A percentile compares a stretch with the other conserved stretches of the same genome.
Conservation (phyloP, 305 asterid genomes). For the Ruellia speciosa region DNA sequence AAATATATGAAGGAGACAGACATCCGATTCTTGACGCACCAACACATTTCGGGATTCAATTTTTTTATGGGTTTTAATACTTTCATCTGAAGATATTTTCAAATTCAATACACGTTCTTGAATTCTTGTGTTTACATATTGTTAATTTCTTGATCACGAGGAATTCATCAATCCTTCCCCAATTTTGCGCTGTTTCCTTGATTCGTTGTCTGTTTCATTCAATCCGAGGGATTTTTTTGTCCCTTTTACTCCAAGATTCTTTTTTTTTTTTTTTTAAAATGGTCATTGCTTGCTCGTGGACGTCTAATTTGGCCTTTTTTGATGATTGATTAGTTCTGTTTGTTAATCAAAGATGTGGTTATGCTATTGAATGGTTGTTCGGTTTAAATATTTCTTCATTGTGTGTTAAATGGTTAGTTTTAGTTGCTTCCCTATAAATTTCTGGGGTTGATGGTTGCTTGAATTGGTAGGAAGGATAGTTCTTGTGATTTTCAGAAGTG, state of each 20-base stretch:
- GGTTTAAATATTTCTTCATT: neutral
- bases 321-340: conserved; percentile 1
- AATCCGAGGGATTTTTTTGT: conserved; percentile 9
- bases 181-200: conserved; percentile 7
- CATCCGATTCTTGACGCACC: too few species aligned
- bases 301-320: neutral
- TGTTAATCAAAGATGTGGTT: conserved; percentile 4
- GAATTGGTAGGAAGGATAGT: conserved; percentile 2
- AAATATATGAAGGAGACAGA: too few species aligned
- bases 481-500: conserved; percentile 6
- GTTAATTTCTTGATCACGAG: conserved; percentile 11
- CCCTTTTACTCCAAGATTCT: conserved; percentile 18
- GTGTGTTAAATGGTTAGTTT: neutral
- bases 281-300: neutral
- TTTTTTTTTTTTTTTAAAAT: neutral
- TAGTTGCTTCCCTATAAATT: too few species aligned
- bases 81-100: too few species aligned
- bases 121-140: conserved; percentile 4
- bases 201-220: conserved; percentile 8
- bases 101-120: too few species aligned
- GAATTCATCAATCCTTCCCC: conserved; percentile 11
- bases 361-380: neutral
- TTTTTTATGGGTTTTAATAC: too few species aligned
- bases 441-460: neutral
- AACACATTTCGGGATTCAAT: too few species aligned